Conservation (phyloP, 2,329 filamentous ascomycete species). For the Cytospora chrysosperma region DNA sequence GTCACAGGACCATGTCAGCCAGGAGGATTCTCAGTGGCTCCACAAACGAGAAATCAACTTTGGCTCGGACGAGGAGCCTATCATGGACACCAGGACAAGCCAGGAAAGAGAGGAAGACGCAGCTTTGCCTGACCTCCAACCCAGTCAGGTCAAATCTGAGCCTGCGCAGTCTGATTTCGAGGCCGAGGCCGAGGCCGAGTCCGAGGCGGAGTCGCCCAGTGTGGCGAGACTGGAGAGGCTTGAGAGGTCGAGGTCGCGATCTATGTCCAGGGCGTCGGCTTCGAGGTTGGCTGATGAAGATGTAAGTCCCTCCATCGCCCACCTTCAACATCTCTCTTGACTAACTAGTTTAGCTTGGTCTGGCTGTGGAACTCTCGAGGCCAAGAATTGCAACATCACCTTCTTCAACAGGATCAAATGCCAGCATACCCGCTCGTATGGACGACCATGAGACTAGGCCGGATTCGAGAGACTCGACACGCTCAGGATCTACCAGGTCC, state of each 20-base stretch:
- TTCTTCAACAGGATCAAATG: constrained; percentile 18
- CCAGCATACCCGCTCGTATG: constrained; percentile 16
- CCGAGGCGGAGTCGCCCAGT: constrained; percentile 9
- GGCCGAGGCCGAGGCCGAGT: too few species aligned
- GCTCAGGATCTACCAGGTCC: constrained; percentile 1
- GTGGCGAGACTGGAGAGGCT: constrained; percentile 11
- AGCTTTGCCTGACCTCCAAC: constrained; percentile 1
- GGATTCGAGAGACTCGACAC: background rate
- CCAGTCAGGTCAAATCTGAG: constrained; percentile 2
- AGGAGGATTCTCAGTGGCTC: constrained; percentile 11
- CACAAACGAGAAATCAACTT: constrained; percentile 11
- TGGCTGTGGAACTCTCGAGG: background rate
- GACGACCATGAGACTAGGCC: background rate
- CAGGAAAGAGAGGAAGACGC: background rate
- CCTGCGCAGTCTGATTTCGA: background rate
- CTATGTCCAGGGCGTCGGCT: constrained; percentile 3
- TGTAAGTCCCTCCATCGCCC: constrained; percentile 5
- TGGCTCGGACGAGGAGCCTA: background rate
- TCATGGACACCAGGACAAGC: background rate
- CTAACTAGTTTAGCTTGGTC: background rate
- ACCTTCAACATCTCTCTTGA: background rate
- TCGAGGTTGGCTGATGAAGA: background rate
- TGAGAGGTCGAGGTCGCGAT: constrained; percentile 21
- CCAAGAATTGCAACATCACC: background rate
- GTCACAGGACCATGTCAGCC: background rate